These are phyloP conservation scores for Saccharum spontaneum DNA, from an alignment of 176 grass and related monocot species.

Conservation along the genomic window DNA sequence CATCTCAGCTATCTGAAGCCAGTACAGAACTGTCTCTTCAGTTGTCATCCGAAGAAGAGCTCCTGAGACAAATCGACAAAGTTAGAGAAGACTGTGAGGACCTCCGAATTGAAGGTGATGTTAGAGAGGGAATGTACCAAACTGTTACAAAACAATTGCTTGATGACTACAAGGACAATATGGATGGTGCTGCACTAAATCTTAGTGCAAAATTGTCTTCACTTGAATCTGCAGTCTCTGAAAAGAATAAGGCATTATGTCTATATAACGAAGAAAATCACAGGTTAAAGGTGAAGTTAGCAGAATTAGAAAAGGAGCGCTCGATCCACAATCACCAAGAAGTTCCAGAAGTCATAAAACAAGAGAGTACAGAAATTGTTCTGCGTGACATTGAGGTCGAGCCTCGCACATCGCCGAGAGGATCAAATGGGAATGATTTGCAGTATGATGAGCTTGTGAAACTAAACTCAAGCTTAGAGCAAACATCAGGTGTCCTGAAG, in stretches of 20 bases:
- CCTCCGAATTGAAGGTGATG: slow-evolving; percentile 51
- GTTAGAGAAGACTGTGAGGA: slow-evolving; percentile 58
- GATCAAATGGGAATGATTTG: slow-evolving; percentile 30
- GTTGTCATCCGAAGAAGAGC: slow-evolving; percentile 44
- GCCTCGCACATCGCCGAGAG: slow-evolving; percentile 30
- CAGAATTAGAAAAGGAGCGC: slow-evolving; percentile 26
- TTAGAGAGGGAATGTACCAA: slow-evolving; percentile 62
- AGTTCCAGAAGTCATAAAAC: slow-evolving; percentile 49
- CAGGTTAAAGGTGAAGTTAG: slow-evolving; percentile 61
- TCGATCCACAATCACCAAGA: slow-evolving; percentile 35
- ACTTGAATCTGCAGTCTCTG: slow-evolving; percentile 51
- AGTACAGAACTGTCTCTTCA: slow-evolving; percentile 56
- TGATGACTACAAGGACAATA: slow-evolving; percentile 57
- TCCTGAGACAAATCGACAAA: slow-evolving; percentile 65
- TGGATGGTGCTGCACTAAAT: slow-evolving; percentile 47
- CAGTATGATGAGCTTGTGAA: slow-evolving; percentile 45
- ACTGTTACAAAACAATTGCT: slow-evolving; percentile 66
- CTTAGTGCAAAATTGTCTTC: slow-evolving; percentile 44
- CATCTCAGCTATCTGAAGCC: slow-evolving; percentile 62
- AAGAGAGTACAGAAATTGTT: slow-evolving; percentile 47
- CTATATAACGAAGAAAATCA: slow-evolving; percentile 58
- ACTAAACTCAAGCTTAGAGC: slow-evolving; percentile 40
- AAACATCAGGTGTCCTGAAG: slow-evolving; percentile 29
- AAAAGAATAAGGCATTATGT: slow-evolving; percentile 62
- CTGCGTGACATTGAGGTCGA: slow-evolving; percentile 48